Evolutionary conservation across 2,329 filamentous ascomycete genomes (phyloP), one percentile per base, ranked within the genome.

Genomic region (Talaromyces islandicus): DNA sequence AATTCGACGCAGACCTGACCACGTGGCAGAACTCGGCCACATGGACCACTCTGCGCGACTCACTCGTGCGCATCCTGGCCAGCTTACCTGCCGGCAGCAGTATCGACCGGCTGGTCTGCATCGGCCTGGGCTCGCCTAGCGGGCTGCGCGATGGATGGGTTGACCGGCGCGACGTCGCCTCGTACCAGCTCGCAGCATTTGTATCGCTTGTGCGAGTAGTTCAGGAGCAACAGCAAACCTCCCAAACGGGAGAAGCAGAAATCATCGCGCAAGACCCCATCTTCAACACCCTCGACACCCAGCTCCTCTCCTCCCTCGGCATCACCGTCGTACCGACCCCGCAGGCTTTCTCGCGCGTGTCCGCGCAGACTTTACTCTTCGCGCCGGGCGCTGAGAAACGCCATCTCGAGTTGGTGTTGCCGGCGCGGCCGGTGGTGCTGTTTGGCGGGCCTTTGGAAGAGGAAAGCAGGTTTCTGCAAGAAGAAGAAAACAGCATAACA

Each of bases 361-460:
- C 79, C 17, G 54, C 68, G 0, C 66, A 73, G 0, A 81, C 83
- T 0, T 68, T 90, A 1, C 75, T 88, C 2, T 90, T 83, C 64
- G 86, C 84, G 1, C 78, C 89, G 0, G 87, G 89, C 56, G 78
- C 75, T 1, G 77, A 79, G 60, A 86, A 60, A 74, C 24, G 76
- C 73, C 41, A 78, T 82, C 46, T 89, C 55, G 74, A 80, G 24
- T 69, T 77, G 6, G 78, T 85, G 0, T 71, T 90, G 1, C 66
- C 73, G 1, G 67, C 71, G 0, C 64, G 71, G 0, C 86, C 87
- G 0, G 78, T 74, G 0, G 66, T 88, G 2, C 83, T 86, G 12
- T 77, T 89, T 14, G 87, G 86, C 0, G 87, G 71, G 0, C 73
- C 74, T 5, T 62, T 77, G 56, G 73, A 77, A 27, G 60, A 62